Evolutionary conservation across 768 basidiomycete genomes (phyloP).

Genomic region (Phaeotremella fagi): DNA sequence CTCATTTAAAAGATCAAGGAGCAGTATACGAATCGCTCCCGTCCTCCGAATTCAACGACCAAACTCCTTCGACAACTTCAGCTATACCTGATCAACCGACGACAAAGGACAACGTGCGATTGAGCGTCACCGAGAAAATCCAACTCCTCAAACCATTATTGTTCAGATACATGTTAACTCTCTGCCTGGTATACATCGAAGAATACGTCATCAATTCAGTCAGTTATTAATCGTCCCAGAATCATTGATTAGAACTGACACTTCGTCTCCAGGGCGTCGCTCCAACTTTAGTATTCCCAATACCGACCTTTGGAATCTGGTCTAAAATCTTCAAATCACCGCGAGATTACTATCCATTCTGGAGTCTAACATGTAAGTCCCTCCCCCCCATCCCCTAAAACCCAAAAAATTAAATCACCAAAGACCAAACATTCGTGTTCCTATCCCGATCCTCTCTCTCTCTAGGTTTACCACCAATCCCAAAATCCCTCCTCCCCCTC

Average conservation of each 20-base stretch:
- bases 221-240: slow-evolving; percentile 37
- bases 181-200: slow-evolving; percentile 63
- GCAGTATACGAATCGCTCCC: slow-evolving; percentile 26
- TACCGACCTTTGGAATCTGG: slow-evolving; percentile 65
- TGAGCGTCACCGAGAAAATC: slow-evolving; percentile 74
- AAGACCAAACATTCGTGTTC: slow-evolving; percentile 71
- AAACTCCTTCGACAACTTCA: not conserved
- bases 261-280: slow-evolving; percentile 74
- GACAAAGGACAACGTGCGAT: slow-evolving; percentile 47
- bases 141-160: slow-evolving; percentile 72
- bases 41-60: not conserved
- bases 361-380: slow-evolving; percentile 50
- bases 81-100: slow-evolving; percentile 48
- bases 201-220: slow-evolving; percentile 53
- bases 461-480: slow-evolving; percentile 73
- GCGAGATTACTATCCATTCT: slow-evolving; percentile 90
- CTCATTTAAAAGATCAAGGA: slow-evolving; percentile 42
- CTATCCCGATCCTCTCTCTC: slow-evolving; percentile 87
- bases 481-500: slow-evolving; percentile 61
- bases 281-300: slow-evolving; percentile 81
- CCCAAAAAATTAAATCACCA: not conserved
- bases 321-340: slow-evolving; percentile 74
- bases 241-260: too few species aligned
- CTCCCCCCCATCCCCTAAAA: not conserved
- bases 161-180: slow-evolving; percentile 80